Evolutionary conservation across 495 filamentous ascomycete species (phyloP).

Genomic region (Stereocaulon alpinum): DNA sequence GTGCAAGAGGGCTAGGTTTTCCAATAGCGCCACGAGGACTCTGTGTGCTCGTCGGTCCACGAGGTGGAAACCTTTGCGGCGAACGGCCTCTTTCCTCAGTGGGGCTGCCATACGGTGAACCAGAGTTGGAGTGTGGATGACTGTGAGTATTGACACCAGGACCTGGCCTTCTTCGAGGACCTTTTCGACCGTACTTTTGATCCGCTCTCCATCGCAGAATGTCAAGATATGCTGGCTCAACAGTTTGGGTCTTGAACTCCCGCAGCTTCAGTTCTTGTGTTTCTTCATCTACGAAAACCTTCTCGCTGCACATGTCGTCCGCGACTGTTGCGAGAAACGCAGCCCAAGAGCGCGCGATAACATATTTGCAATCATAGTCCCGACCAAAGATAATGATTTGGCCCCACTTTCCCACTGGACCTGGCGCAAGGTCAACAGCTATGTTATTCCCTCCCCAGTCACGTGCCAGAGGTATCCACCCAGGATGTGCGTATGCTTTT

Average conservation of each 20-base stretch:
- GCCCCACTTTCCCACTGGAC: constrained; percentile 83
- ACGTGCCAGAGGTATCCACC: constrained; percentile 90
- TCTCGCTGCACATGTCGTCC: constrained; percentile 78
- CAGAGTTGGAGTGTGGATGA: constrained; percentile 21
- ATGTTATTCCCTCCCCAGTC: constrained; percentile 99
- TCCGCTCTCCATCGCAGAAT: constrained; percentile 90
- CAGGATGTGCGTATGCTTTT: constrained; percentile 87
- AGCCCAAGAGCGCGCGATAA: constrained; percentile 87
- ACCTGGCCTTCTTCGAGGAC: constrained; percentile 37
- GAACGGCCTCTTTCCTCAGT: constrained; percentile 44
- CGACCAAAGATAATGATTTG: constrained; percentile 94
- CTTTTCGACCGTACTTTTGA: constrained; percentile 74
- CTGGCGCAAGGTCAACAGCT: constrained; percentile 87
- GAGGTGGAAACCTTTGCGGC: constrained; percentile 42
- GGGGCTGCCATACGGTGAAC: constrained; percentile 45
- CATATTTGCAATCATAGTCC: constrained; percentile 97
- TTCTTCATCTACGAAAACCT: constrained; percentile 86
- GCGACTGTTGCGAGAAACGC: constrained; percentile 77
- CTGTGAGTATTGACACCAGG: constrained; percentile 29
- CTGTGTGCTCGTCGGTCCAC: constrained; percentile 29
- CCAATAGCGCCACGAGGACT: constrained; percentile 41
- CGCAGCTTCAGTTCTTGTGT: constrained; percentile 80
- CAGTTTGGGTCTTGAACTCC: constrained; percentile 76
- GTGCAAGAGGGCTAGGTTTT: constrained; percentile 44
- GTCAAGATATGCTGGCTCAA: constrained; percentile 91